A percentile compares a stretch with the other conserved stretches of the same genome.
These are phyloP conservation scores for Fraxinus baroniana DNA, from an alignment of 305 asterid species.

Conservation along the genomic window DNA sequence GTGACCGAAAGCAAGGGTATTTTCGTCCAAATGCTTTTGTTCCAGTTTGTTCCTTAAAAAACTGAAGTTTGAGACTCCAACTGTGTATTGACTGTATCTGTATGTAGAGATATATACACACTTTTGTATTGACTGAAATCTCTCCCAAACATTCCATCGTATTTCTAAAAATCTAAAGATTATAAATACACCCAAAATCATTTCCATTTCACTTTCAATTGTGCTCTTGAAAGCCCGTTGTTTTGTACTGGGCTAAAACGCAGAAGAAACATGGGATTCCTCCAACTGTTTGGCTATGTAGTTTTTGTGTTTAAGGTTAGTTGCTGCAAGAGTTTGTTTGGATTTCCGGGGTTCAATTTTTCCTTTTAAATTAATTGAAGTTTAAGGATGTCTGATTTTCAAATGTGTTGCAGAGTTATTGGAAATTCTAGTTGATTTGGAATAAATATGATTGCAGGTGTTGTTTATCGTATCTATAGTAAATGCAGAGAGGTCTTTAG, in stretches of 20 bases:
- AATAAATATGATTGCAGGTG: constrained; percentile 39
- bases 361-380: constrained; percentile 3
- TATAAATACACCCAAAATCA: not conserved
- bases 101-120: not conserved
- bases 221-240: constrained; percentile 26
- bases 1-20: constrained; percentile 59
- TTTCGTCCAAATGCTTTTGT: constrained; percentile 20
- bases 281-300: constrained; percentile 13
- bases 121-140: constrained; percentile 22
- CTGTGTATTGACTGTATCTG: not conserved
- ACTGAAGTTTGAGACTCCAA: constrained; percentile 8
- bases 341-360: not conserved
- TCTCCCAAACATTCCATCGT: not conserved
- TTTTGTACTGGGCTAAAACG: constrained; percentile 28
- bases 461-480: constrained; percentile 33
- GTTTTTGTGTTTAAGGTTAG: constrained; percentile 48
- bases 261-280: constrained; percentile 28
- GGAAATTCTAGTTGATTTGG: constrained; percentile 19
- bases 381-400: not conserved
- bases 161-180: not conserved
- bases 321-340: constrained; percentile 5
- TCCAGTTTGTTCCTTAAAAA: constrained; percentile 40
- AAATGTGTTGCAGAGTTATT: not conserved
- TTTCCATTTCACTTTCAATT: constrained; percentile 13
- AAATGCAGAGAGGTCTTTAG: constrained; percentile 40